Conservation (phyloP, 139 green algal species). For the Mychonastes homosphaera region DNA sequence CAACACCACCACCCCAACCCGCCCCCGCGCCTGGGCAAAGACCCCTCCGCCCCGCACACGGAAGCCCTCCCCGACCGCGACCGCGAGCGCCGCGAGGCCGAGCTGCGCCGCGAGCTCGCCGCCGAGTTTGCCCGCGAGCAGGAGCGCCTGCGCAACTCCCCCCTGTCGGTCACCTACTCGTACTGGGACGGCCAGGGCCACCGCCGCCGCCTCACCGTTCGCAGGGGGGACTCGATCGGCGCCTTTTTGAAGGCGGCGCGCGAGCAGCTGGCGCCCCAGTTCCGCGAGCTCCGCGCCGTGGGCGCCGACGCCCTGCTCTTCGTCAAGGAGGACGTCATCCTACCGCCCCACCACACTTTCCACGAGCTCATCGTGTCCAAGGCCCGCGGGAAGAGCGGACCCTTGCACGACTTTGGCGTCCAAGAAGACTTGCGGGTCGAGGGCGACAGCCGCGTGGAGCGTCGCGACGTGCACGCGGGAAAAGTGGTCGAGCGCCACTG, state of each 20-base stretch:
- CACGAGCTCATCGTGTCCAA: constrained; percentile 94
- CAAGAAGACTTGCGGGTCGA: constrained; percentile 67
- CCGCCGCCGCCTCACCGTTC: constrained; percentile 24
- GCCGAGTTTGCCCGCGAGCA: constrained; percentile 45
- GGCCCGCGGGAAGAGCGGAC: constrained; percentile 80
- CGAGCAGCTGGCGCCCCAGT: constrained; percentile 75
- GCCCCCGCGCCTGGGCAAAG: constrained; percentile 82
- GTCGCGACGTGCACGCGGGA: constrained; percentile 68
- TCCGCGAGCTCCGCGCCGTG: constrained; percentile 70
- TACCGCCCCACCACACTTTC: constrained; percentile 78
- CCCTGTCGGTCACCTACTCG: constrained; percentile 83
- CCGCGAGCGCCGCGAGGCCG: constrained; percentile 58
- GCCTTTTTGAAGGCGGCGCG: constrained; percentile 78
- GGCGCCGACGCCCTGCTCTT: constrained; percentile 83
- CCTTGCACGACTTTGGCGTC: constrained; percentile 89
- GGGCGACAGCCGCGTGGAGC: constrained; percentile 75
- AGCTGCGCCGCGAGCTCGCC: constrained; percentile 59
- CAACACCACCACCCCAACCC: no score
- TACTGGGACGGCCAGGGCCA: constrained; percentile 95
- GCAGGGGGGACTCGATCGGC: constrained; percentile 40
- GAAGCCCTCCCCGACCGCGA: constrained; percentile 89
- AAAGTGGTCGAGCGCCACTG: constrained; percentile 90
- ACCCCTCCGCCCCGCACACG: constrained; percentile 66
- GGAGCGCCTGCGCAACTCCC: constrained; percentile 69
- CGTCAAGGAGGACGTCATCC: constrained; percentile 65